Evolutionary conservation across 1,284 basidiomycete genomes (phyloP).

Genomic region (Pholiota adiposa): DNA sequence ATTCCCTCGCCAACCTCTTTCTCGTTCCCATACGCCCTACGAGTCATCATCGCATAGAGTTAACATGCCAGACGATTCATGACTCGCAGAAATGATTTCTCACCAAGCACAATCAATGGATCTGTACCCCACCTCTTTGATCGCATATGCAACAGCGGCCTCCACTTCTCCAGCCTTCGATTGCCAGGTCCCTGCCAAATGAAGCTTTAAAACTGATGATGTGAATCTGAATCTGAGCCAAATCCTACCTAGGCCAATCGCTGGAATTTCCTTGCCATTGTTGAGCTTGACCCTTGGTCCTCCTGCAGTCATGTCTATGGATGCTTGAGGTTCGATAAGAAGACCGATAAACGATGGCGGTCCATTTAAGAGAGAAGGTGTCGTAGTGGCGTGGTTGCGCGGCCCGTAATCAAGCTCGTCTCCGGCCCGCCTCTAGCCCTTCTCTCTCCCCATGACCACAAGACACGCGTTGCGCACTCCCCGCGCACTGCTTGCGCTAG

Average conservation of each 20-base stretch:
- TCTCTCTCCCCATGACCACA: background rate
- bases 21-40: constrained; percentile 75
- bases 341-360: constrained; percentile 11
- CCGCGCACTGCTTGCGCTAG: no score
- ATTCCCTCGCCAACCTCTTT: constrained; percentile 87
- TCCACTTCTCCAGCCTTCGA: constrained; percentile 73
- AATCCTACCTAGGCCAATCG: constrained; percentile 69
- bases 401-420: background rate
- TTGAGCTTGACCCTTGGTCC: constrained; percentile 66
- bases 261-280: constrained; percentile 69
- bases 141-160: constrained; percentile 70
- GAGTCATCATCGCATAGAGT: constrained; percentile 21
- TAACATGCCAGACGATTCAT: constrained; percentile 12
- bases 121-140: constrained; percentile 76
- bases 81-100: constrained; percentile 22
- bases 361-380: background rate
- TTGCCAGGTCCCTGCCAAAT: constrained; percentile 89
- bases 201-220: constrained; percentile 1
- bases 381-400: background rate
- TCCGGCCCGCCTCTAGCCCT: background rate
- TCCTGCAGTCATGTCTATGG: constrained; percentile 16
- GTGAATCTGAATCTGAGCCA: background rate
- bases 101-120: constrained; percentile 83
- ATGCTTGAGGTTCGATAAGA: constrained; percentile 17
- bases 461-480: background rate